These are phyloP conservation scores for Iodosphaeria phyllophila DNA, from an alignment of 2,329 filamentous ascomycete genomes.

Conservation along the genomic window DNA sequence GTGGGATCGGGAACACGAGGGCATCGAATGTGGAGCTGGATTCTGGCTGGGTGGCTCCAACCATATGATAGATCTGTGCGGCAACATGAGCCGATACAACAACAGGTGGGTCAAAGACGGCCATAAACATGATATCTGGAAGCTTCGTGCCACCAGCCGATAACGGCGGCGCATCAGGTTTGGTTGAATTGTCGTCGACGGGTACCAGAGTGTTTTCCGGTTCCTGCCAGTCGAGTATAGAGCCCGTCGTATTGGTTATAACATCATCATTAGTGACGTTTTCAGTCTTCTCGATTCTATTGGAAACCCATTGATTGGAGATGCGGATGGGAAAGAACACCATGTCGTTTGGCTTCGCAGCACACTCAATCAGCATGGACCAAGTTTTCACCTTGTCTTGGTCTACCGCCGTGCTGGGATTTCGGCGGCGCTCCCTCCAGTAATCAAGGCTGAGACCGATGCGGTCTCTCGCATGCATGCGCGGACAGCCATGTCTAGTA, in stretches of 20 bases:
- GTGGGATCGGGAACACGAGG: conserved; percentile 34
- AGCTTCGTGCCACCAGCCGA: conserved; percentile 29
- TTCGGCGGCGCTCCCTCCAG: conserved; percentile 46
- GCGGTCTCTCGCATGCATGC: conserved; percentile 47
- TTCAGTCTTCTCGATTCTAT: conserved; percentile 37
- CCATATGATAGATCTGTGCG: conserved; percentile 38
- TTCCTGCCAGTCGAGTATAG: conserved; percentile 52
- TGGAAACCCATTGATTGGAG: conserved; percentile 56
- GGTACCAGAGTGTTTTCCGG: conserved; percentile 45
- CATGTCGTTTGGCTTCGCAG: conserved; percentile 20
- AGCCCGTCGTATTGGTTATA: conserved; percentile 15
- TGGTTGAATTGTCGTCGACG: conserved; percentile 24
- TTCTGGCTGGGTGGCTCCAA: conserved; percentile 24
- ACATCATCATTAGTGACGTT: conserved; percentile 25
- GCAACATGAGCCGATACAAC: conserved; percentile 48
- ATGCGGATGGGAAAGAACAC: conserved; percentile 40
- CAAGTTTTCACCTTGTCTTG: conserved; percentile 32
- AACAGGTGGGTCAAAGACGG: conserved; percentile 56
- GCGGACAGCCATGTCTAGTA: conserved; percentile 48
- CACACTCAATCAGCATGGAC: conserved; percentile 50
- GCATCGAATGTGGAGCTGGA: conserved; percentile 34
- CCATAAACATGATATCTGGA: conserved; percentile 57
- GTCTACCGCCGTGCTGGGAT: conserved; percentile 18
- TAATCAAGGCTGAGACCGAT: conserved; percentile 60
- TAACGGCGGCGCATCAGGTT: conserved; percentile 26